A percentile compares a stretch with the other conserved stretches of the same genome.
Conservation (phyloP, 768 basidiomycete genomes). For the Boletus tylopilopsis region DNA sequence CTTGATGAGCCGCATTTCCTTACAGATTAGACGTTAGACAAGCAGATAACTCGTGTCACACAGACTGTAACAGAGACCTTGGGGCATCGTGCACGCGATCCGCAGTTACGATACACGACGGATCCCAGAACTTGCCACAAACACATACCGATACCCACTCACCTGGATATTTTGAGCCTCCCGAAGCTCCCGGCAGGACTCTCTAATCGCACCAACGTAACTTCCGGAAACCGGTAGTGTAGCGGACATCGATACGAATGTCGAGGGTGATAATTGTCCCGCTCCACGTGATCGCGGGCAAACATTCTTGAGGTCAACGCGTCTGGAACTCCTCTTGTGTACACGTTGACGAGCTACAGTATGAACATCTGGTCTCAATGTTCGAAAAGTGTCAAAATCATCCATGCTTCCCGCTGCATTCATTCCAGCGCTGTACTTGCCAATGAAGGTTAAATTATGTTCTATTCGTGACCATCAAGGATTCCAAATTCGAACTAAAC, state of each 20-base stretch:
- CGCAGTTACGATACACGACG: conserved; percentile 4
- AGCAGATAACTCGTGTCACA: background rate
- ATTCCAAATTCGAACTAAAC: background rate
- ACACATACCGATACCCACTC: conserved; percentile 22
- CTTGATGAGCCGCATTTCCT: conserved; percentile 10
- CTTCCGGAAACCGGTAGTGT: conserved; percentile 43
- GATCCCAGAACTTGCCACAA: background rate
- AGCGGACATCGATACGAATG: conserved; percentile 11
- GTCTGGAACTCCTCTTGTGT: no score
- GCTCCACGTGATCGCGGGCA: conserved; percentile 18
- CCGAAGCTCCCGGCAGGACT: conserved; percentile 49
- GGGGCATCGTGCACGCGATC: background rate
- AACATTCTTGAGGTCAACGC: background rate
- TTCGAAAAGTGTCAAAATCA: conserved; percentile 8
- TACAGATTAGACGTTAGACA: background rate
- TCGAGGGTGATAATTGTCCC: background rate
- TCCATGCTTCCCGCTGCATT: conserved; percentile 2
- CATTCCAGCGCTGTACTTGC: conserved; percentile 11
- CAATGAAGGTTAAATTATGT: conserved; percentile 23
- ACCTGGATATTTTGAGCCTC: conserved; percentile 50
- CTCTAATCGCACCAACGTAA: conserved; percentile 50
- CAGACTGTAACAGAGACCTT: background rate
- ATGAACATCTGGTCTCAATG: conserved; percentile 17
- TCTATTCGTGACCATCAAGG: background rate
- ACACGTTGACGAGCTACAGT: background rate